Percentiles rank a stretch among this genome's conserved stretches.
These are phyloP conservation scores for Rubroboletus satanas DNA, from an alignment of 768 basidiomycete genomes.

Conservation along the genomic window DNA sequence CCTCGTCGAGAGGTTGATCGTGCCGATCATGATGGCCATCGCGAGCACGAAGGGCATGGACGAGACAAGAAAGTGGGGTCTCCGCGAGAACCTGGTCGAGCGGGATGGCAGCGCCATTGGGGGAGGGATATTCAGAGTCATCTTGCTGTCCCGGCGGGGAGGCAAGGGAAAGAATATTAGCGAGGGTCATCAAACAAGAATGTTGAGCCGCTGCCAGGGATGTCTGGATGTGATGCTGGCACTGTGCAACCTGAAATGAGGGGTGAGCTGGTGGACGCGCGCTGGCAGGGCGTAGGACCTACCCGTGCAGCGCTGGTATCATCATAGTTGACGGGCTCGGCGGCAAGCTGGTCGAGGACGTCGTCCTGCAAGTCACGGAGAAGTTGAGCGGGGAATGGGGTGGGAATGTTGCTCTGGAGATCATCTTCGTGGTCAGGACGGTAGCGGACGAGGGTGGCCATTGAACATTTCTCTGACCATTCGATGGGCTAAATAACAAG, in stretches of 20 bases:
- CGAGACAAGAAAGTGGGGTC: constrained; percentile 17
- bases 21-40: constrained; percentile 1
- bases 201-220: constrained; percentile 72
- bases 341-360: constrained; percentile 22
- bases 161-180: constrained; percentile 58
- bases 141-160: constrained; percentile 38
- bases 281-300: background rate
- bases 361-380: constrained; percentile 10
- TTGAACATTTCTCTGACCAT: background rate
- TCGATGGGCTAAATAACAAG: constrained; percentile 7
- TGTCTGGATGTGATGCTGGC: constrained; percentile 58
- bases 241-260: constrained; percentile 3
- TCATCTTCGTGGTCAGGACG: background rate
- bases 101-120: constrained; percentile 20
- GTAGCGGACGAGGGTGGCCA: constrained; percentile 29
- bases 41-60: constrained; percentile 17
- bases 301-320: constrained; percentile 5
- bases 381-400: constrained; percentile 21
- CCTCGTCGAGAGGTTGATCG: constrained; percentile 40
- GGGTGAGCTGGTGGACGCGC: background rate
- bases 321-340: constrained; percentile 21
- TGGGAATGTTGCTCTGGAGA: constrained; percentile 14
- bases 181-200: constrained; percentile 71
- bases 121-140: constrained; percentile 58
- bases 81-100: constrained; percentile 16